Base-by-base conservation (phyloP, 169 alveolate species). In the Perkinsus marinus region DNA sequence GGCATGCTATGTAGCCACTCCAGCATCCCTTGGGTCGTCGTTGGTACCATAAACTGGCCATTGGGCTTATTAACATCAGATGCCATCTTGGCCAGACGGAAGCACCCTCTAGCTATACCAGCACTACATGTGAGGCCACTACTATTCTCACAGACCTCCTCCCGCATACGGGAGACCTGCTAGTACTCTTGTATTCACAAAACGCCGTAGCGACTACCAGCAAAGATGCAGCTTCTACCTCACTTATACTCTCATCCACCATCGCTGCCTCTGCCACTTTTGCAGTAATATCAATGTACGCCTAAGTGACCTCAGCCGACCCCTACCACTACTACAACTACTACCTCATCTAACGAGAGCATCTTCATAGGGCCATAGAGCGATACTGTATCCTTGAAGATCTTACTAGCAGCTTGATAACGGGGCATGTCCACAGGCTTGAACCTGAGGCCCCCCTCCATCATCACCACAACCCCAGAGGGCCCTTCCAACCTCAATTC, bases 1-100 rank as follows among this genome's bases (percentile, higher is more conserved):
- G 79, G 79, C 79, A 57, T 6, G 37, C 22, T 30, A 13, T 57
- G 79, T 57, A 57, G 34, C 79, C 79, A 57, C 79, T 16, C 36
- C 34, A 57, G 79, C 79, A 57, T 57, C 79, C 22, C 79, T 19
- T 16, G 22, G 7, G 79, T 13, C 5, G 26, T 13, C 7, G 79
- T 57, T 57, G 79, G 79, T 26, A 57, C 79, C 79, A 57, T 57
- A 91, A 39, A 94, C 57, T 95, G 79, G 10, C 97, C 98, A 93
- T 96, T 94, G 19, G 98, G 98, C 92, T 96, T 96, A 92, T 96
- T 96, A 93, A 94, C 91, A 91, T 96, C 97, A 13, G 97, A 93
- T 39, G 97, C 92, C 68, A 96, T 93, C 92, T 97, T 97, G 16
- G 98, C 98, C 0, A 97, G 95, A 91, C 96, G 95, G 94, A 96